Conservation (phyloP, 192 early-diverging fungal genomes). For the Phlyctochytrium planicorne region DNA sequence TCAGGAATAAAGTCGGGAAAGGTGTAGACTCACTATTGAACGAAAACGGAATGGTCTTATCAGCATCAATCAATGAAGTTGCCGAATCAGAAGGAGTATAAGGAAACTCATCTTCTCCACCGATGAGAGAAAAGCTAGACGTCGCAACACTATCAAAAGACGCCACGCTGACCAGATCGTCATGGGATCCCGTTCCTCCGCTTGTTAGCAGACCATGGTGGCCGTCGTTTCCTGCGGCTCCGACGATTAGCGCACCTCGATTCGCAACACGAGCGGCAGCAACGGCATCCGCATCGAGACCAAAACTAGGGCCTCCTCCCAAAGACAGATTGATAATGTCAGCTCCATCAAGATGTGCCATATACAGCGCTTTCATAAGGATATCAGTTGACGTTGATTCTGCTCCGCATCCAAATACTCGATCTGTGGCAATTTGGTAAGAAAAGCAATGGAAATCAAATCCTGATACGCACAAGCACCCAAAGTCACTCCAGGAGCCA, state of each 20-base stretch:
- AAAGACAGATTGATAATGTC: conserved; percentile 85
- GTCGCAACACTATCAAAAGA: background rate
- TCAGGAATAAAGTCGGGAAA: background rate
- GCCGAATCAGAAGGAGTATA: background rate
- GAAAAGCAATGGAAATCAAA: background rate
- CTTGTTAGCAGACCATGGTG: conserved; percentile 52
- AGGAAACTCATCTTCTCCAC: background rate
- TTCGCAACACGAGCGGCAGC: conserved; percentile 52
- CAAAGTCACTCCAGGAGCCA: conserved; percentile 78
- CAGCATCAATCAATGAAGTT: background rate
- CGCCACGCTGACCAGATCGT: conserved; percentile 7
- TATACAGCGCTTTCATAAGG: conserved; percentile 73
- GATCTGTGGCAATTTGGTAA: conserved; percentile 24
- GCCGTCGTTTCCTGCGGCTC: conserved; percentile 74
- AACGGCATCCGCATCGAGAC: conserved; percentile 61
- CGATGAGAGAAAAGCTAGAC: background rate
- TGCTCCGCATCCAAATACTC: conserved; percentile 43
- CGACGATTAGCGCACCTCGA: conserved; percentile 37
- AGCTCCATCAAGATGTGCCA: conserved; percentile 66
- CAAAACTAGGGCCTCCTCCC: conserved; percentile 61
- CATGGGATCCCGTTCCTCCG: conserved; percentile 13
- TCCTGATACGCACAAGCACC: conserved; percentile 53
- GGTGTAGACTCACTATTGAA: background rate
- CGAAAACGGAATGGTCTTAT: background rate
- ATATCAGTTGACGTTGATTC: conserved; percentile 61